Conservation (phyloP, 768 basidiomycete species). For the Mycena leptocephala region DNA sequence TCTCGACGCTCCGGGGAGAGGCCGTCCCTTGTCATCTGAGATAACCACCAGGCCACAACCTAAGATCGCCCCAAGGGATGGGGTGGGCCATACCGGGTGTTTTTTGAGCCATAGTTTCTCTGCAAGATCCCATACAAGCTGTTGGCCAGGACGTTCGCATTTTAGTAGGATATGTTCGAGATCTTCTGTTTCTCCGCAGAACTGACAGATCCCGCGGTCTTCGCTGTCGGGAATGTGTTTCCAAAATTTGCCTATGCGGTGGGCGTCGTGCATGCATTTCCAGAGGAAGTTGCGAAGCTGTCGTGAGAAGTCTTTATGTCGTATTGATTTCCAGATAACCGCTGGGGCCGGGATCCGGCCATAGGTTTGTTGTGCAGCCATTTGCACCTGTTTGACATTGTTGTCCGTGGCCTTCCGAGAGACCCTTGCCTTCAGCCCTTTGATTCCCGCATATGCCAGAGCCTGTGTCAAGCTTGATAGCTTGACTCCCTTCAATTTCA, state of each 20-base stretch:
- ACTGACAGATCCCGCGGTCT: not conserved
- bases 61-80: constrained; percentile 32
- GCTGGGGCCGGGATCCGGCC: too few relatives aligned
- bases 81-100: not conserved
- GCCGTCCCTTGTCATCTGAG: not conserved
- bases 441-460: too few relatives aligned
- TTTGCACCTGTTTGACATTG: too few relatives aligned
- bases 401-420: too few relatives aligned
- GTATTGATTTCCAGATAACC: too few relatives aligned
- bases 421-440: too few relatives aligned
- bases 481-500: too few relatives aligned
- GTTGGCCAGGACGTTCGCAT: constrained; percentile 16
- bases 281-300: not conserved
- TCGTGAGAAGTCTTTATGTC: too few relatives aligned
- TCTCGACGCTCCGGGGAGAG: constrained; percentile 1
- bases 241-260: not conserved
- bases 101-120: not conserved
- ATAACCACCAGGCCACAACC: constrained; percentile 13
- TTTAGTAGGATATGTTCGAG: not conserved
- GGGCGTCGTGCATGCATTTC: not conserved
- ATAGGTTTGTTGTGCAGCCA: too few relatives aligned
- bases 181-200: not conserved
- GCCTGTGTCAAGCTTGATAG: too few relatives aligned
- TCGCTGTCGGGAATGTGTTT: not conserved
- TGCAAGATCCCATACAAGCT: not conserved